Evolutionary conservation across 495 filamentous ascomycete genomes (phyloP).

Genomic region (Cairneyella variabilis): DNA sequence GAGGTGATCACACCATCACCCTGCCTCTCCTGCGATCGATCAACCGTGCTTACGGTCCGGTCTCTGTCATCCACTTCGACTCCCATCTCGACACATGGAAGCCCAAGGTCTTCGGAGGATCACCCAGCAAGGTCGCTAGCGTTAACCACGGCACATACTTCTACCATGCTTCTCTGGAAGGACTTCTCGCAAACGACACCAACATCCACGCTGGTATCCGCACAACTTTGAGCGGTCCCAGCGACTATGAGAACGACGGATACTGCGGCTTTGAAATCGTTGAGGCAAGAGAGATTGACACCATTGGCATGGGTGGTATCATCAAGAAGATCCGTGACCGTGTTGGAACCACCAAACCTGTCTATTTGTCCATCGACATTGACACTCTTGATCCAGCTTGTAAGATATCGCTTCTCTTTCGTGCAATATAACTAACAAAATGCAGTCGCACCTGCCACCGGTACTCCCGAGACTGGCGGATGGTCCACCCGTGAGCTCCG

Average conservation of each 20-base stretch:
- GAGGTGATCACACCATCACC: slow-evolving; percentile 63
- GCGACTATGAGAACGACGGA: slow-evolving; percentile 74
- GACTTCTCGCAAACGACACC: slow-evolving; percentile 67
- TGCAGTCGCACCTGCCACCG: slow-evolving; percentile 67
- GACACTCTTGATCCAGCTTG: slow-evolving; percentile 77
- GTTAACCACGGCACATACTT: slow-evolving; percentile 81
- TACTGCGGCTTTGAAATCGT: slow-evolving; percentile 76
- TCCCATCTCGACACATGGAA: slow-evolving; percentile 58
- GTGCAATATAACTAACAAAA: slow-evolving; percentile 4
- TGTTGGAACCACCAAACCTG: slow-evolving; percentile 61
- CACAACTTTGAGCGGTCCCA: slow-evolving; percentile 67
- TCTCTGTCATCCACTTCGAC: slow-evolving; percentile 66
- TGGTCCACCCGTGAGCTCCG: slow-evolving; percentile 73
- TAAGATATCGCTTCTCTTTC: slow-evolving; percentile 29
- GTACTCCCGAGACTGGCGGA: slow-evolving; percentile 74
- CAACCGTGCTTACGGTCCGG: slow-evolving; percentile 59
- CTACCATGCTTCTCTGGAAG: slow-evolving; percentile 70
- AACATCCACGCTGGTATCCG: slow-evolving; percentile 81
- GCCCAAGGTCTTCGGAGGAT: slow-evolving; percentile 59
- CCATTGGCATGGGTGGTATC: slow-evolving; percentile 65
- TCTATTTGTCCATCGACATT: slow-evolving; percentile 76
- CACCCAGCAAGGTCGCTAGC: slow-evolving; percentile 58
- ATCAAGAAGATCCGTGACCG: slow-evolving; percentile 68
- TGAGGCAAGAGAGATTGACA: slow-evolving; percentile 73
- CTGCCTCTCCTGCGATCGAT: slow-evolving; percentile 60